Evolutionary conservation across 2,329 filamentous ascomycete species (phyloP).

Genomic region (Lachnellula subtilissima): DNA sequence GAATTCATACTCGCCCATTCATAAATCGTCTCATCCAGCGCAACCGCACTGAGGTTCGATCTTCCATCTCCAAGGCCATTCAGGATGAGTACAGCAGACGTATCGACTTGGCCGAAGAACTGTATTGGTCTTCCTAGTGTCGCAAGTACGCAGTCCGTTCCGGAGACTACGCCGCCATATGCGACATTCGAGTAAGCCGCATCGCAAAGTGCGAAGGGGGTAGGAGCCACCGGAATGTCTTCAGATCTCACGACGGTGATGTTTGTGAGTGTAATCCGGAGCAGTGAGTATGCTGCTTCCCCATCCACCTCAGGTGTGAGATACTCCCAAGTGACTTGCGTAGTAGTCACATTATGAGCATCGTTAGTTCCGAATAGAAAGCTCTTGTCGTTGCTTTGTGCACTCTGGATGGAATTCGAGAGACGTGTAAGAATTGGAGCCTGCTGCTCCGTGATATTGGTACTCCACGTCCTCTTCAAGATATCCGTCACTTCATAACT

Average conservation of each 20-base stretch:
- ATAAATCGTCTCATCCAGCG: not conserved
- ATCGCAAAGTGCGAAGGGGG: not conserved
- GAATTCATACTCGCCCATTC: constrained; percentile 1
- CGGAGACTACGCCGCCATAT: constrained; percentile 1
- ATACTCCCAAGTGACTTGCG: constrained; percentile 1
- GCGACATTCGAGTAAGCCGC: not conserved
- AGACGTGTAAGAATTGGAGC: not conserved
- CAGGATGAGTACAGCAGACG: not conserved
- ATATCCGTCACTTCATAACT: not conserved
- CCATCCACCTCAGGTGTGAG: not conserved
- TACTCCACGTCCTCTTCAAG: constrained; percentile 1
- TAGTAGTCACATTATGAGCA: constrained; percentile 1
- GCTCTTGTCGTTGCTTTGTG: not conserved
- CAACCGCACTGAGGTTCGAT: not conserved
- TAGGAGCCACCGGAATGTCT: not conserved
- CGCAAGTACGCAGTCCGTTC: not conserved
- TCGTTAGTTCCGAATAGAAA: not conserved
- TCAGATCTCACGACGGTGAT: constrained; percentile 4
- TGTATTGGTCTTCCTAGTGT: not conserved
- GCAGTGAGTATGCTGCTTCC: not conserved
- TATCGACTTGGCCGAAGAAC: constrained; percentile 2
- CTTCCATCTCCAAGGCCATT: constrained; percentile 1
- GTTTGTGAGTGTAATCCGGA: constrained; percentile 1
- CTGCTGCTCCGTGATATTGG: not conserved
- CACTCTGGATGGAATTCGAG: not conserved